Evolutionary conservation across 2,329 filamentous ascomycete genomes (phyloP), one percentile per base, ranked within the genome.

Genomic region (Calycina herbarum): DNA sequence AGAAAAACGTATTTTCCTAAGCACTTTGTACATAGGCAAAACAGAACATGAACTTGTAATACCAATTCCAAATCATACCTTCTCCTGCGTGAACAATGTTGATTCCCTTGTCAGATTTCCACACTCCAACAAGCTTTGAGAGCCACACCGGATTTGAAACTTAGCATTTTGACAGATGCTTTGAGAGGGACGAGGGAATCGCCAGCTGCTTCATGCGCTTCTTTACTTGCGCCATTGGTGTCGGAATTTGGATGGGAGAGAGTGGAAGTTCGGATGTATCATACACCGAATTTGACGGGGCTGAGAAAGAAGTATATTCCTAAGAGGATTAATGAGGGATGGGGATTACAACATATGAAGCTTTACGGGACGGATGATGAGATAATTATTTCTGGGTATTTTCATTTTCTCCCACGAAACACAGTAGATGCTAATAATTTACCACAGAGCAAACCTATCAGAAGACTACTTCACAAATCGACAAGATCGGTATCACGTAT

Each of bases 271-370:
- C 90, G 94, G 72, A 96, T 99, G 93, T 99, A 96, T 76, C 95
- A 99, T 78, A 99, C 95, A 0, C 95, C 95, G 0, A 99, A 99
- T 74, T 79, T 99, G 69, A 96, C 92, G 2, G 95, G 95, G 0
- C 72, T 96, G 65, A 86, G 89, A 61, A 98, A 98, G 79, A 88
- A 89, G 73, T 82, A 91, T 70, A 86, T 98, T 1, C 95, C 95
- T 0, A 92, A 87, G 75, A 85, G 95, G 24, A 94, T 99, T 76
- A 99, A 99, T 72, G 95, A 99, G 79, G 95, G 95, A 20, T 99
- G 95, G 95, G 95, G 95, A 0, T 79, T 99, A 67, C 95, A 99
- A 76, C 95, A 99, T 76, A 99, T 99, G 94, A 99, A 99, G 83
- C 82, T 99, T 0, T 99, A 99, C 73, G 95, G 95, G 0, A 82